These are phyloP conservation scores for Populus deltoides DNA, from an alignment of 345 rosid species.

Conservation along the genomic window DNA sequence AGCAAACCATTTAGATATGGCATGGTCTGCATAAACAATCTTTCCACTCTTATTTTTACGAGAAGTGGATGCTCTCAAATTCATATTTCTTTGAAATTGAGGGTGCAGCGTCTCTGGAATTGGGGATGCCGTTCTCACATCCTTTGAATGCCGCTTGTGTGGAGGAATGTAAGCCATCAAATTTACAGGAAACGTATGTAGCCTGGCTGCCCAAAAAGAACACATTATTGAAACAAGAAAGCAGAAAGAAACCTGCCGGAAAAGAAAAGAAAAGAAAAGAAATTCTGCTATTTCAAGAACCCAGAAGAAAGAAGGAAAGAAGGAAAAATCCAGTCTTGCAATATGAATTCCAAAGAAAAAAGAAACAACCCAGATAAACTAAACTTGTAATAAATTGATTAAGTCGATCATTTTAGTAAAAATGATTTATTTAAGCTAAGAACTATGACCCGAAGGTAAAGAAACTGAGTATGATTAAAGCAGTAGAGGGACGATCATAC, in stretches of 20 bases:
- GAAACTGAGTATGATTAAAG: too few relatives aligned
- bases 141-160: conserved; percentile 49
- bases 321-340: not conserved
- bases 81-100: conserved; percentile 29
- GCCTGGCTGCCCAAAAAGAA: conserved; percentile 1
- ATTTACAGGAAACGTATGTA: too few relatives aligned
- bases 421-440: too few relatives aligned
- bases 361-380: not conserved
- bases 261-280: not conserved
- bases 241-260: not conserved
- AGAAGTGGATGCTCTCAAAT: conserved; percentile 14
- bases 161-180: too few relatives aligned
- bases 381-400: too few relatives aligned
- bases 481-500: too few relatives aligned
- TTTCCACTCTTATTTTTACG: conserved; percentile 19
- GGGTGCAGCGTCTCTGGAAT: conserved; percentile 32
- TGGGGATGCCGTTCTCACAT: conserved; percentile 24
- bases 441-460: too few relatives aligned
- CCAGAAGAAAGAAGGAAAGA: not conserved
- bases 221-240: not conserved
- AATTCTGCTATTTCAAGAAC: not conserved
- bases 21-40: conserved; percentile 34
- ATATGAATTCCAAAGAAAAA: not conserved
- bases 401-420: too few relatives aligned
- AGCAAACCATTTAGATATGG: conserved; percentile 44